Evolutionary conservation across 441 rosid species (phyloP).

Genomic region (Jatropha multifida): DNA sequence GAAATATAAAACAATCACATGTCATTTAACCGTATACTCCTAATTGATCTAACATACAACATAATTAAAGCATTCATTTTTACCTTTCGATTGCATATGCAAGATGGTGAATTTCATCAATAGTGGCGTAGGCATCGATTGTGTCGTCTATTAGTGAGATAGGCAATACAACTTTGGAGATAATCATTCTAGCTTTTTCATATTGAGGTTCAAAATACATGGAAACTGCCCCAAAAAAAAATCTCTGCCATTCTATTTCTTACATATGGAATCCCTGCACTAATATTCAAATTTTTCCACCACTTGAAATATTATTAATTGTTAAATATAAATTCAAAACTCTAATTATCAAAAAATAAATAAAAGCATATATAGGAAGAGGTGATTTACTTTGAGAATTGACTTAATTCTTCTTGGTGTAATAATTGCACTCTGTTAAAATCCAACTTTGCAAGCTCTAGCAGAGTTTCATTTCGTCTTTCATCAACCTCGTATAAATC

Average conservation of each 20-base stretch:
- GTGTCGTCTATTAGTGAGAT: constrained; percentile 39
- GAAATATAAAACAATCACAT: too few relatives aligned
- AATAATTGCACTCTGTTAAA: constrained; percentile 30
- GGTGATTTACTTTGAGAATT: constrained; percentile 22
- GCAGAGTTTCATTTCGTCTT: constrained; percentile 23
- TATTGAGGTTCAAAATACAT: constrained; percentile 37
- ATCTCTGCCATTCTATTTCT: constrained; percentile 33
- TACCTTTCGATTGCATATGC: constrained; percentile 30
- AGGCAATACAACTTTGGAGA: constrained; percentile 10
- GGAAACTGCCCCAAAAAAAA: constrained; percentile 28
- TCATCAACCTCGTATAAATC: constrained; percentile 33
- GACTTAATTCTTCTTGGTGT: constrained; percentile 32
- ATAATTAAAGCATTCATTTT: too few relatives aligned
- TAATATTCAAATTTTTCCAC: constrained; percentile 33
- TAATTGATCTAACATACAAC: too few relatives aligned
- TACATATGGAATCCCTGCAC: constrained; percentile 29
- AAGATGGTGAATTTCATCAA: constrained; percentile 30
- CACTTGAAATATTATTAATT: constrained; percentile 24
- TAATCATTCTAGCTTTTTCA: constrained; percentile 25
- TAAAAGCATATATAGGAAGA: background rate
- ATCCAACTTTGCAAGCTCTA: constrained; percentile 41
- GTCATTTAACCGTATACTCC: too few relatives aligned
- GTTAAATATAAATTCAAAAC: too few relatives aligned
- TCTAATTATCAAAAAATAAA: too few relatives aligned
- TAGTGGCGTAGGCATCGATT: constrained; percentile 41